These are phyloP conservation scores for Puya raimondii DNA, from an alignment of 176 grass and related monocot genomes.

Conservation along the genomic window DNA sequence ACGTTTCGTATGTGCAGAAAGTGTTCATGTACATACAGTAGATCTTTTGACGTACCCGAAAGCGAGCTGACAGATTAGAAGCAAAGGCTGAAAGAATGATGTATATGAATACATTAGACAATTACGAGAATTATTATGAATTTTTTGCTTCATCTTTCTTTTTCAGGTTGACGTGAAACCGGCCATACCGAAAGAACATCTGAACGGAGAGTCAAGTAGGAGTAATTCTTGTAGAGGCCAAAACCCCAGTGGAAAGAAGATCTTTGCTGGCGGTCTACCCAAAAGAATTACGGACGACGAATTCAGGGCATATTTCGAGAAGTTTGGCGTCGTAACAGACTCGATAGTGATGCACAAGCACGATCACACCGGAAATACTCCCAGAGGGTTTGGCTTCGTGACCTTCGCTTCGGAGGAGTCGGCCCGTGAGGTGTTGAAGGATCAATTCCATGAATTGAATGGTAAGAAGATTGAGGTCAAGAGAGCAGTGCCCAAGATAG, in stretches of 20 bases:
- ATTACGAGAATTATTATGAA: conserved; percentile 1
- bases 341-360: conserved; percentile 29
- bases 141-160: not conserved
- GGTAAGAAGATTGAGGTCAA: conserved; percentile 39
- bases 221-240: not conserved
- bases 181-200: conserved; percentile 31
- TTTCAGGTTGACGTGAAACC: conserved; percentile 44
- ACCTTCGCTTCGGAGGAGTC: conserved; percentile 41
- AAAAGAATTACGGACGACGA: conserved; percentile 28
- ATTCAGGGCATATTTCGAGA: conserved; percentile 41
- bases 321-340: conserved; percentile 51
- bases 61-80: no score
- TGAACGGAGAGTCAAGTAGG: not conserved
- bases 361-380: conserved; percentile 20
- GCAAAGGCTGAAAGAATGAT: no score
- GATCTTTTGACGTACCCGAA: no score
- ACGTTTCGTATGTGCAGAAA: no score
- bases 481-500: conserved; percentile 23
- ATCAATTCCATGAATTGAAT: conserved; percentile 37
- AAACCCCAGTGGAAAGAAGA: conserved; percentile 34
- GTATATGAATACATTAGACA: no score
- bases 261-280: conserved; percentile 58
- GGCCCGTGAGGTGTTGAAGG: conserved; percentile 29
- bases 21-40: no score
- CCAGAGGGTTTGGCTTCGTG: conserved; percentile 60